phyloP scores from a whole-genome alignment of 305 asterid genomes.

The Solanum hybrid region DNA sequence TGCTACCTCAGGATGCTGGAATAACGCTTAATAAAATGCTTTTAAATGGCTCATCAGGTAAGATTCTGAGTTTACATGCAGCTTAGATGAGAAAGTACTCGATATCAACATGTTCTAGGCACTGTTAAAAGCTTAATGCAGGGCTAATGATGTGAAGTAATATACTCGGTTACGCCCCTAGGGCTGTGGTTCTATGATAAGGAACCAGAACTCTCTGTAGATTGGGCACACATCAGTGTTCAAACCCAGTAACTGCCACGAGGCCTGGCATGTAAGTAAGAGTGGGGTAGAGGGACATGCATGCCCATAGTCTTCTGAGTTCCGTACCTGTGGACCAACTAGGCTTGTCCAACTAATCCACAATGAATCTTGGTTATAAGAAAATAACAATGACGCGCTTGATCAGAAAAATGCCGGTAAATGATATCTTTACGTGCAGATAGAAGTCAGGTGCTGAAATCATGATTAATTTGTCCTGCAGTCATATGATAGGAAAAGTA shows the following conservation, averaged over 20 bases:
- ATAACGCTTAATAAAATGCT: conserved; percentile 56
- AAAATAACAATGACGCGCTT: not conserved
- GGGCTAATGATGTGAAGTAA: not conserved
- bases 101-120: not conserved
- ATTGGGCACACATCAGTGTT: not conserved
- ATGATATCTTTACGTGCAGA: not conserved
- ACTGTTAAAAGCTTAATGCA: not conserved
- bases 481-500: not conserved
- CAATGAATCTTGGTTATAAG: not conserved
- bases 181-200: not conserved
- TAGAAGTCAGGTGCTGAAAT: not conserved
- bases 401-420: not conserved
- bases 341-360: not conserved
- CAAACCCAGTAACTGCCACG: not conserved
- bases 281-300: not conserved
- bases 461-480: not conserved
- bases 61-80: conserved; percentile 3
- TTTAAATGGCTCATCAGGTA: conserved; percentile 73
- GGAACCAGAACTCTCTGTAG: not conserved
- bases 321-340: not conserved
- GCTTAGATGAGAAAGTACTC: not conserved
- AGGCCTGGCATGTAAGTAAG: not conserved
- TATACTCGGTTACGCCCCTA: not conserved
- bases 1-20: conserved; percentile 94
- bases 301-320: not conserved